Conservation (phyloP, 768 basidiomycete species). For the Suillus ampliporus region DNA sequence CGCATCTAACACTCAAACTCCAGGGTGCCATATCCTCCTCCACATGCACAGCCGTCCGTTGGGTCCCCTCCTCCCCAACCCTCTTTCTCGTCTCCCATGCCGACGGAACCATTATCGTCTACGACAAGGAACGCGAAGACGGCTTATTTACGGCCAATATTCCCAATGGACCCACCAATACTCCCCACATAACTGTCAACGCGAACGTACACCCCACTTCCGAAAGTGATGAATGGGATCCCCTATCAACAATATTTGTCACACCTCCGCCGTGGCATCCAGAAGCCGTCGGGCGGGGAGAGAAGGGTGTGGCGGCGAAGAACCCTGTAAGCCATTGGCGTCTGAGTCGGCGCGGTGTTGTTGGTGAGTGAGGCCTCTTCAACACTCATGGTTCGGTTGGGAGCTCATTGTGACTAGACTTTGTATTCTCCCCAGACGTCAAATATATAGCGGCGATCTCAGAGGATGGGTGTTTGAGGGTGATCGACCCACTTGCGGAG, state of each 20-base stretch:
- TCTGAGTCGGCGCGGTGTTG: constrained; percentile 70
- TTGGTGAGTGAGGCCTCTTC: constrained; percentile 46
- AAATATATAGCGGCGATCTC: constrained; percentile 89
- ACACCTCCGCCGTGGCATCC: constrained; percentile 90
- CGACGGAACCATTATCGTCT: constrained; percentile 88
- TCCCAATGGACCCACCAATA: constrained; percentile 44
- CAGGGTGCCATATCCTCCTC: constrained; percentile 82
- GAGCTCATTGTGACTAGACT: constrained; percentile 54
- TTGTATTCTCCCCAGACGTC: constrained; percentile 93
- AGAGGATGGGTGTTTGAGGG: constrained; percentile 89
- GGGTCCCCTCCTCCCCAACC: constrained; percentile 82
- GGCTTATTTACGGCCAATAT: constrained; percentile 71
- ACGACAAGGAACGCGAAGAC: constrained; percentile 91
- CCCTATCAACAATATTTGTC: constrained; percentile 74
- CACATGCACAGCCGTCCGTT: constrained; percentile 86
- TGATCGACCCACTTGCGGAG: constrained; percentile 88
- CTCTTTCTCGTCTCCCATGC: constrained; percentile 88
- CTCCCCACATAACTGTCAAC: constrained; percentile 31
- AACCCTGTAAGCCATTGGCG: constrained; percentile 87
- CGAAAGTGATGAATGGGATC: constrained; percentile 69
- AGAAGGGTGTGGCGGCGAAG: constrained; percentile 75
- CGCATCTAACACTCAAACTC: constrained; percentile 17
- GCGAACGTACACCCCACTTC: constrained; percentile 31
- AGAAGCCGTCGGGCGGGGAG: constrained; percentile 49
- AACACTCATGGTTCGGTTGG: background rate